Base-by-base conservation (phyloP, 441 rosid genomes). In the Dalechampia spathulata region DNA sequence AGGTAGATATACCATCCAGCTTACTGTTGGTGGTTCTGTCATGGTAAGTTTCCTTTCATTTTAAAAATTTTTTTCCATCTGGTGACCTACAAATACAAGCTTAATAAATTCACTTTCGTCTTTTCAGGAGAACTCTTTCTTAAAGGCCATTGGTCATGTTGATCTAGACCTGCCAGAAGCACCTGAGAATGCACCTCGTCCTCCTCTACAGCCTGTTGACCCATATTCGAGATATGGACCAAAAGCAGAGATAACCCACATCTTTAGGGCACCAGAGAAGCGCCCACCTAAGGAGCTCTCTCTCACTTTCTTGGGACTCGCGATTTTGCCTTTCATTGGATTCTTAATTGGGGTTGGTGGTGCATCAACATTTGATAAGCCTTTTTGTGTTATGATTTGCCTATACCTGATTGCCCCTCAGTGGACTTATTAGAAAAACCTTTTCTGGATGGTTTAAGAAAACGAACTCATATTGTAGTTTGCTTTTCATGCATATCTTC, bases 81-180 rank as follows among this genome's bases (percentile, higher is more conserved):
- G 36, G 25, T 22, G 9, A 11, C n/a, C 46, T 11, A 34, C 30
- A 46, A 43, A 30, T 38, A 37, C 12, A 50, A 60, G 3, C 49
- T 27, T 42, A 28, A 56, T 44, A 30, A 22, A n/a, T 11, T 19
- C 19, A 25, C 42, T 9, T 21, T 32, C 22, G 9, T 45, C 53
- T 57, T 66, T 57, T 30, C 87, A 90, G 96, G 97, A 90, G 72
- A 87, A 93, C 71, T 93, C 99, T 50, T 69, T 93, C 66, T 52
- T 83, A 46, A 74, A 62, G 48, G 85, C 72, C 30, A 65, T 93
- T 61, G 99, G 92, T 43, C 73, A 81, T 58, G 30, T 87, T 21
- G 96, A 90, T 55, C 62, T 93, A 42, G 96, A 90, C 74, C 82
- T 93, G 52, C 99, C 99, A 47, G 95, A 87, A 73, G 80, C 87